These are phyloP conservation scores for Cicer yamashitae DNA, from an alignment of 306 rosid species.

Conservation along the genomic window DNA sequence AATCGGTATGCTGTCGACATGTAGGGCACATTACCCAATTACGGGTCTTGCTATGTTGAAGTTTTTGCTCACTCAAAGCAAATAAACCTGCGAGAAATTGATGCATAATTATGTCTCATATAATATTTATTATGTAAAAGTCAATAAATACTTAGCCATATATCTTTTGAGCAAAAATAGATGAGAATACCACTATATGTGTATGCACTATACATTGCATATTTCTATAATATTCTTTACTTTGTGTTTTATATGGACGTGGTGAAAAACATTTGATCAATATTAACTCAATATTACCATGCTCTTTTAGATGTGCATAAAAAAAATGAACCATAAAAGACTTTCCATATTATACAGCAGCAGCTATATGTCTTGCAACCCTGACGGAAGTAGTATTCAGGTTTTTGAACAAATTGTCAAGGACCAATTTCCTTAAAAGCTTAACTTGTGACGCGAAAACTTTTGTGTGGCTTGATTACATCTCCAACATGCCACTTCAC, in stretches of 20 bases:
- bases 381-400: conserved; percentile 1
- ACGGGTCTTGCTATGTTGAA: conserved; percentile 58
- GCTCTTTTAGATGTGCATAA: not conserved
- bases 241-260: conserved; percentile 11
- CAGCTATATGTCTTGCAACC: conserved; percentile 39
- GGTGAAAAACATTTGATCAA: conserved; percentile 35
- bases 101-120: conserved; percentile 28
- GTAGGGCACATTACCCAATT: conserved; percentile 97
- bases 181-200: conserved; percentile 19
- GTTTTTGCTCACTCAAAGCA: conserved; percentile 75
- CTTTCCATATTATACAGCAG: conserved; percentile 21
- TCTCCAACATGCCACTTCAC: conserved; percentile 3
- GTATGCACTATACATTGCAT: not conserved
- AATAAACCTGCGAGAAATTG: conserved; percentile 70
- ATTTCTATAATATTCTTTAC: conserved; percentile 19
- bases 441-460: not conserved
- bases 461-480: conserved; percentile 15
- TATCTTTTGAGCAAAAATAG: conserved; percentile 18
- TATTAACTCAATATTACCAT: conserved; percentile 25
- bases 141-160: conserved; percentile 27
- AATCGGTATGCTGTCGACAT: conserved; percentile 88
- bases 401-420: not conserved
- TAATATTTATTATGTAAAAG: conserved; percentile 15
- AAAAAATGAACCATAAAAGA: conserved; percentile 9
- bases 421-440: not conserved